Percentiles rank a stretch among this genome's conserved stretches.
These are phyloP conservation scores for Paecilomyces formosus DNA, from an alignment of 2,329 filamentous ascomycete genomes.

Conservation along the genomic window DNA sequence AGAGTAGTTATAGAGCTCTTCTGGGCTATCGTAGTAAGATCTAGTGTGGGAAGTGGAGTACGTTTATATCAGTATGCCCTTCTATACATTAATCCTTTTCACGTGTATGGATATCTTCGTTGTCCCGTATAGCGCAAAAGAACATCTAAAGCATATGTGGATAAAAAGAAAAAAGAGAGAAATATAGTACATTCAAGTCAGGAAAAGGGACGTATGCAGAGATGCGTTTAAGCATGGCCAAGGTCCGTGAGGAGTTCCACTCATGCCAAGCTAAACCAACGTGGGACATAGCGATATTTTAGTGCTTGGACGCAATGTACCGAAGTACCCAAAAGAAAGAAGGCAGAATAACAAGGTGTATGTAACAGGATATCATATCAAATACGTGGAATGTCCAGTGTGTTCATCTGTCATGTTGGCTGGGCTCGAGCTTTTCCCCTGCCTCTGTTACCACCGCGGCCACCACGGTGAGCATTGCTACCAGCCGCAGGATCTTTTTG, in stretches of 20 bases:
- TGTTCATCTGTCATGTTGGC: not conserved
- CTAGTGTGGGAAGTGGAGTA: not conserved
- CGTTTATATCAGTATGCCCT: not conserved
- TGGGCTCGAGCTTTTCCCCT: not conserved
- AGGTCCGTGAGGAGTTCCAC: not conserved
- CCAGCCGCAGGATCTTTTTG: slow-evolving; percentile 7
- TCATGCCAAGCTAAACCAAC: not conserved
- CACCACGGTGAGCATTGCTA: not conserved
- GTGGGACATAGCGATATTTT: not conserved
- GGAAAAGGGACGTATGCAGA: not conserved
- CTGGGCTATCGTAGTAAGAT: not conserved
- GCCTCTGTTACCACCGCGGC: not conserved
- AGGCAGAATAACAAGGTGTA: not conserved
- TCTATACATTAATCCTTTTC: not conserved
- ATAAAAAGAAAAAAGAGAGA: not conserved
- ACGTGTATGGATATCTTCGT: not conserved
- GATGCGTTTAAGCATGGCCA: not conserved
- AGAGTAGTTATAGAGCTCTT: not conserved
- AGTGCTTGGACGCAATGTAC: not conserved
- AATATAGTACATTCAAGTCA: not conserved
- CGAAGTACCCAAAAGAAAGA: not conserved
- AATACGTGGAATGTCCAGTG: not conserved
- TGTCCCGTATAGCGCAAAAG: not conserved
- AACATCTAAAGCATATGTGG: not conserved
- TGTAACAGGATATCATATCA: not conserved